Evolutionary conservation across 2,329 filamentous ascomycete genomes (phyloP), one percentile per base, ranked within the genome.

Genomic region (Aspergillus udagawae): DNA sequence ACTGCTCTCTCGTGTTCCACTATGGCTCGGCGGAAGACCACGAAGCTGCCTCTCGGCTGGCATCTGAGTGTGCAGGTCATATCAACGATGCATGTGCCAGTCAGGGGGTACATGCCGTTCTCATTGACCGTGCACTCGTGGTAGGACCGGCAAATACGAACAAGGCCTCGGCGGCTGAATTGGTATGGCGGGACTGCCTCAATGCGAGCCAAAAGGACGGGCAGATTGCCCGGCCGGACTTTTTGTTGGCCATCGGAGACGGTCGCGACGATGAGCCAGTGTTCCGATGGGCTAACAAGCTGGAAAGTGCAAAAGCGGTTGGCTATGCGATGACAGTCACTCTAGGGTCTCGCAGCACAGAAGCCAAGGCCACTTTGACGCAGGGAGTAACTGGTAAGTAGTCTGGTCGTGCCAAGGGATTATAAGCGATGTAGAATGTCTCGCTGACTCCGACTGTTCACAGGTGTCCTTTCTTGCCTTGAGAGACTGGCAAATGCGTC

Each of bases 241-340:
- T 97, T 73, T 75, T 97, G 56, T 86, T 97, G 77, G 90, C 96
- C 6, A 85, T 92, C 35, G 93, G 93, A 41, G 92, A 97, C 68
- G 91, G 92, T 45, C 87, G 93, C 32, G 93, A 97, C 65, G 94
- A 97, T 63, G 93, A 97, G 70, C 89, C 91, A 65, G 89, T 96
- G 21, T 97, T 96, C 78, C 87, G 87, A 60, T 97, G 94, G 93
- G 94, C 93, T 20, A 96, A 97, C 75, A 81, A 85, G 51, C 77
- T 96, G 10, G 81, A 81, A 23, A 80, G 82, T 3, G 76, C 82
- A 8, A 81, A 82, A 20, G 76, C 77, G 2, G 81, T 92, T 47
- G 76, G 86, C 51, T 82, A 91, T 55, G 90, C 94, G 3, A 86
- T 89, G 60, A 96, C 92, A 2, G 92, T 96, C 23, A 95, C 90